Evolutionary conservation across 306 rosid species (phyloP).

Genomic region (Sicyos edulis): DNA sequence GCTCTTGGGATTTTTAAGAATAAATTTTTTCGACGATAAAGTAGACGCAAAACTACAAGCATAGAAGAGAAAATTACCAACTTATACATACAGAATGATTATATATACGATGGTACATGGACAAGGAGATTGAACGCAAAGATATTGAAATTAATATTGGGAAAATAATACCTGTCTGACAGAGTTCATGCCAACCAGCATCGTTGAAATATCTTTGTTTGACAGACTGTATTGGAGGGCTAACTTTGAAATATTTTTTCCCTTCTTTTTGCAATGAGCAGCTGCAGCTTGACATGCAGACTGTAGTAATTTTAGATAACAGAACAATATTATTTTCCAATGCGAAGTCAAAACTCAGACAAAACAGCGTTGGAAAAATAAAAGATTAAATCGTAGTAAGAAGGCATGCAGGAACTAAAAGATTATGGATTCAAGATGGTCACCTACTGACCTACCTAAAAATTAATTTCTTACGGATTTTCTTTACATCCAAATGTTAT

Average conservation of each 20-base stretch:
- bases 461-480: no score
- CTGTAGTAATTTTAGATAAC: slow-evolving; percentile 37
- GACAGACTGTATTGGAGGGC: slow-evolving; percentile 91
- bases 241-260: slow-evolving; percentile 77
- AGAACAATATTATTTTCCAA: slow-evolving; percentile 21
- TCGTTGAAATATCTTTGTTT: slow-evolving; percentile 76
- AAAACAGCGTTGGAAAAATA: not conserved
- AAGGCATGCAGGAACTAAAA: no score
- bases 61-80: not conserved
- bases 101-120: not conserved
- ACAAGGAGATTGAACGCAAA: not conserved
- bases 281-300: slow-evolving; percentile 81
- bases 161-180: slow-evolving; percentile 50
- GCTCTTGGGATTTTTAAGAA: not conserved
- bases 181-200: slow-evolving; percentile 87
- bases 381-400: no score
- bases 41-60: not conserved
- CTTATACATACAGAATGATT: not conserved
- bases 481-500: no score
- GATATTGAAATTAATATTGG: not conserved
- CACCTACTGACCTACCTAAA: no score
- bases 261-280: slow-evolving; percentile 54
- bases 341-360: not conserved
- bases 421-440: no score
- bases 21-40: not conserved